Conservation (phyloP, 495 filamentous ascomycete species). For the Tuber borchii region DNA sequence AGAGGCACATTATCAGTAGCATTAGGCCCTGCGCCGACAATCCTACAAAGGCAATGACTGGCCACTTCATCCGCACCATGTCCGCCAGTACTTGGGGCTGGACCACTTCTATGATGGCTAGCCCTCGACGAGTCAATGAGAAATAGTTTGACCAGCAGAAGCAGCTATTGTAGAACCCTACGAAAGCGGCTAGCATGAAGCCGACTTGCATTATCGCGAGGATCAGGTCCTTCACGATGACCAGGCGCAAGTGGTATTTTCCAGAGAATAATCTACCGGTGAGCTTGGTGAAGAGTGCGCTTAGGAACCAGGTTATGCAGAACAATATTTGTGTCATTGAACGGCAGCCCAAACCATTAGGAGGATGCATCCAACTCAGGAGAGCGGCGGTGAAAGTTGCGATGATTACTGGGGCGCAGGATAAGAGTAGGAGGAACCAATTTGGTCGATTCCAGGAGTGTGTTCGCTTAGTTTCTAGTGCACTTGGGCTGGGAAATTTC, state of each 20-base stretch:
- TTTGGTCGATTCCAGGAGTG: neutral
- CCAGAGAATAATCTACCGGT: neutral
- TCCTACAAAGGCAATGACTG: neutral
- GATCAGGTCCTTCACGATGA: conserved; percentile 2
- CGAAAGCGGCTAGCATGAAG: conserved; percentile 5
- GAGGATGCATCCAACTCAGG: neutral
- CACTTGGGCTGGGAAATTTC: neutral
- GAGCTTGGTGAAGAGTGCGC: neutral
- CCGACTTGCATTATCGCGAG: neutral
- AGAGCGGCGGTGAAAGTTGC: neutral
- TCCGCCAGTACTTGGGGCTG: neutral
- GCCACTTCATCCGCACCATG: neutral
- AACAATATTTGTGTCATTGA: neutral
- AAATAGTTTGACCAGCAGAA: neutral
- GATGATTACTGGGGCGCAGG: neutral
- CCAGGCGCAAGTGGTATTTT: conserved; percentile 6
- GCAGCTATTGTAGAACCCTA: conserved; percentile 1
- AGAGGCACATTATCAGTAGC: neutral
- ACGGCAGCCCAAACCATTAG: conserved; percentile 1
- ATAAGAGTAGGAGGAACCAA: conserved; percentile 1
- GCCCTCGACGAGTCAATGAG: neutral
- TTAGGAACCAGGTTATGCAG: neutral
- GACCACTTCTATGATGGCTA: neutral
- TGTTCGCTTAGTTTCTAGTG: neutral
- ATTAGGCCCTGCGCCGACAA: neutral